Base-by-base conservation (phyloP, 2,329 filamentous ascomycete species). In the Fusarium denticulatum region DNA sequence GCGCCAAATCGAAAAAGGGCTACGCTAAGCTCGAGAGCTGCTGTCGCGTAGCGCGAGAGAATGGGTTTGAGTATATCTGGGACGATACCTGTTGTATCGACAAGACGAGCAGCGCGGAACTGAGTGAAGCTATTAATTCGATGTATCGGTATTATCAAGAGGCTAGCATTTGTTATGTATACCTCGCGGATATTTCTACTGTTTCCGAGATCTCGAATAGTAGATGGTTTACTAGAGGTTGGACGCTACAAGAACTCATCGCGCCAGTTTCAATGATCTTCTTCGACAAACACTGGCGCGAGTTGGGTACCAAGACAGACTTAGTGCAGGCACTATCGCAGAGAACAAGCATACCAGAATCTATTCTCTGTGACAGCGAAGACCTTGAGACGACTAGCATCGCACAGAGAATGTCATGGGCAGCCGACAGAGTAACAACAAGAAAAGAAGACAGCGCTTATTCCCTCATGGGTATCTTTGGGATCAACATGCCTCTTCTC, bases 71-170 rank as follows among this genome's bases (percentile, higher is more conserved):
- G 5, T 74, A 71, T 46, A 71, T 75, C 6, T 77, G 49, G 75
- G 75, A 49, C 6, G 57, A 71, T 3, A 77, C 75, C 2, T 77
- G 73, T 39, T 77, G 75, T 7, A 77, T 77, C n/a, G 68, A 77
- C 4, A 76, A 77, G 36, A 37, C 62, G 1, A 76, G 68, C 7
- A 73, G 66, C 4, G 60, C 71, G 8, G 75, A 77, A 43, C 39
- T 77, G 0, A 58, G 52, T 1, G 67, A 77, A 39, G 72, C 76
- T 0, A 73, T 77, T 15, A 76, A 76, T 22, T 72, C 60, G 6
- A 77, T 77, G 73, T 77, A 75, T 20, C 32, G 34, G 4, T 77
- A 73, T 34, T 77, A 77, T 20, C 30, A 57, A 14, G 61, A 66
- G 22, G 65, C 74, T 2, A 47, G 37, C 0, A 16, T 58, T 0